These are phyloP conservation scores for Penicillium glabrum DNA, from an alignment of 2,329 filamentous ascomycete species.

Conservation along the genomic window DNA sequence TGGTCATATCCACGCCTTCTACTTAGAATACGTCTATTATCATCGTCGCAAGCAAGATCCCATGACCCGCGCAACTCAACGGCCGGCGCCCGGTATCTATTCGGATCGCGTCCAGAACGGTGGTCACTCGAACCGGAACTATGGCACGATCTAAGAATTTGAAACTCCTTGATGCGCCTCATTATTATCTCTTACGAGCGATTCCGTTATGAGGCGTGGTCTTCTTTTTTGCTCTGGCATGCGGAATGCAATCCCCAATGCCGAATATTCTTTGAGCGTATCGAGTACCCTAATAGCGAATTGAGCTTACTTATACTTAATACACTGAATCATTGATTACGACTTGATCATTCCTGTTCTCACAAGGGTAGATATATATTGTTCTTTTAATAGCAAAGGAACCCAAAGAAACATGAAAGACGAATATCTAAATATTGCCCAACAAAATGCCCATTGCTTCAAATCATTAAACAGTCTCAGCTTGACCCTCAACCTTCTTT, in stretches of 20 bases:
- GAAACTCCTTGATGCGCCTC: not conserved
- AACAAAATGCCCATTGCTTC: not conserved
- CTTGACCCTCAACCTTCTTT: constrained; percentile 27
- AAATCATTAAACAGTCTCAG: not conserved
- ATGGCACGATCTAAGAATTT: constrained; percentile 23
- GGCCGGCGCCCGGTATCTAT: constrained; percentile 39
- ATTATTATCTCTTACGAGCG: not conserved
- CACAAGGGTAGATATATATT: not conserved
- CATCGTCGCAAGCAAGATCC: constrained; percentile 53
- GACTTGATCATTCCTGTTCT: not conserved
- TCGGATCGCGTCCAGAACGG: constrained; percentile 42
- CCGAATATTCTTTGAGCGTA: not conserved
- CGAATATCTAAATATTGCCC: not conserved
- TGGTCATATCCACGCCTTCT: constrained; percentile 78
- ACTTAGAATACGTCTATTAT: constrained; percentile 80
- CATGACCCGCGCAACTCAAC: constrained; percentile 16
- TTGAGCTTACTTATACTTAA: not conserved
- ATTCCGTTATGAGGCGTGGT: not conserved
- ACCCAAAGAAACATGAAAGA: not conserved
- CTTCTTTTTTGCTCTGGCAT: not conserved
- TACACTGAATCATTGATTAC: not conserved
- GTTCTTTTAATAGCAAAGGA: not conserved
- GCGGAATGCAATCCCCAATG: not conserved
- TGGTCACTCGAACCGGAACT: constrained; percentile 24
- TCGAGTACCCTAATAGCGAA: not conserved